Conservation (phyloP, 108 stramenopile genomes). For the Skeletonema marinoi region DNA sequence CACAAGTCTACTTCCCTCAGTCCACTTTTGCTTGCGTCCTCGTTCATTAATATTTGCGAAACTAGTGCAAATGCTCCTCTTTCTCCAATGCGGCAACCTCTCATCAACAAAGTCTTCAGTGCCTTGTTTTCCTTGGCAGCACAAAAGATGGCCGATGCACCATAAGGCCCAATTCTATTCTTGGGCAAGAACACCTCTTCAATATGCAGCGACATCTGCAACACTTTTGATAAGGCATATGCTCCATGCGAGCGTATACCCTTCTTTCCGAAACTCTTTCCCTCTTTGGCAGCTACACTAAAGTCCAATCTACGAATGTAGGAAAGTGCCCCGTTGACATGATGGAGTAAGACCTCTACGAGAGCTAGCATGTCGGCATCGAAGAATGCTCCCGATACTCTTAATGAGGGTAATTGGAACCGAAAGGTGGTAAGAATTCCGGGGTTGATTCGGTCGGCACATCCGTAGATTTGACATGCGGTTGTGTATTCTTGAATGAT, state of each 20-base stretch:
- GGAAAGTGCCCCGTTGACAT: constrained; percentile 64
- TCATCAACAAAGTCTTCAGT: constrained; percentile 51
- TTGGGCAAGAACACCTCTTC: constrained; percentile 65
- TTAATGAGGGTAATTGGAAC: constrained; percentile 63
- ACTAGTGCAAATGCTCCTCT: constrained; percentile 75
- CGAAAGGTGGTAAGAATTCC: constrained; percentile 74
- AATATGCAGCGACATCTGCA: constrained; percentile 56
- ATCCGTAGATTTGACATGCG: constrained; percentile 66
- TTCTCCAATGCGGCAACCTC: constrained; percentile 76
- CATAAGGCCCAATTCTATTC: constrained; percentile 81
- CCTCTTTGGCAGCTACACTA: constrained; percentile 55
- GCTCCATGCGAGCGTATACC: constrained; percentile 83
- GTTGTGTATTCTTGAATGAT: constrained; percentile 67
- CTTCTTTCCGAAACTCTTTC: constrained; percentile 22
- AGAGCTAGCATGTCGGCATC: constrained; percentile 86
- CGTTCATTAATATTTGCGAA: constrained; percentile 35
- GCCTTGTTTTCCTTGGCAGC: constrained; percentile 59
- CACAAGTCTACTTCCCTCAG: constrained; percentile 67
- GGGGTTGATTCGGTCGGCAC: constrained; percentile 55
- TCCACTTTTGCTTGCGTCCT: constrained; percentile 12
- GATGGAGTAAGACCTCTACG: constrained; percentile 62
- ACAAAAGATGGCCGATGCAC: constrained; percentile 69
- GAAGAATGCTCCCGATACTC: constrained; percentile 71
- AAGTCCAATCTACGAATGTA: constrained; percentile 75
- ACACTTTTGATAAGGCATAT: constrained; percentile 66